Evolutionary conservation across 2,329 filamentous ascomycete species (phyloP).

Genomic region (Fusarium pseudonygamai): DNA sequence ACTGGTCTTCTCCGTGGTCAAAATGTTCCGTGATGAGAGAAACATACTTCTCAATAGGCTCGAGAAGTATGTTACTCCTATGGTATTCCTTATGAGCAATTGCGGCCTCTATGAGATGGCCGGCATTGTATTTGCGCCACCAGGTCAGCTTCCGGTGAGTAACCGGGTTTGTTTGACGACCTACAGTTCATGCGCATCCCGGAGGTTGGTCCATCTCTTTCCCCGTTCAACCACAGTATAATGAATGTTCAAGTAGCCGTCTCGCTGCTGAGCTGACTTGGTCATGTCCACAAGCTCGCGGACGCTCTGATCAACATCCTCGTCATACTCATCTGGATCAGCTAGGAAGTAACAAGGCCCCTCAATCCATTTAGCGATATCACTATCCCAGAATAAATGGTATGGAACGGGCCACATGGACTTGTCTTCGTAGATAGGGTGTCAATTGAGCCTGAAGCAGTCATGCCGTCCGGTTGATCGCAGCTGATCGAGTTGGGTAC

Average conservation of each 20-base stretch:
- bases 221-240: constrained; percentile 66
- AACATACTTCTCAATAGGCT: constrained; percentile 45
- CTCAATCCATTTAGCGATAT: constrained; percentile 8
- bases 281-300: constrained; percentile 65
- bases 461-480: constrained; percentile 64
- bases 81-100: constrained; percentile 65
- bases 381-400: constrained; percentile 67
- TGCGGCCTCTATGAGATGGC: constrained; percentile 70
- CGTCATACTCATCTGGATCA: background rate
- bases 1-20: constrained; percentile 58
- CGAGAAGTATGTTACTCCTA: constrained; percentile 59
- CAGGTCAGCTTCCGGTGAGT: background rate
- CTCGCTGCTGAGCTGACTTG: constrained; percentile 62
- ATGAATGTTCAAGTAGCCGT: constrained; percentile 71
- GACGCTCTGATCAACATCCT: constrained; percentile 16
- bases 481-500: constrained; percentile 62
- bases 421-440: constrained; percentile 61
- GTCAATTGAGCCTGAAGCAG: constrained; percentile 66
- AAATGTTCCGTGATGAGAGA: constrained; percentile 61
- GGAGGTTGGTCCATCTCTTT: constrained; percentile 65
- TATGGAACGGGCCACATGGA: constrained; percentile 64
- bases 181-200: constrained; percentile 69
- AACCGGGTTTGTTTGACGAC: constrained; percentile 22
- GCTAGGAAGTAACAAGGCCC: constrained; percentile 9
- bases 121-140: constrained; percentile 60